phyloP scores from a whole-genome alignment of 352 stramenopile species.

The Pythium insidiosum region DNA sequence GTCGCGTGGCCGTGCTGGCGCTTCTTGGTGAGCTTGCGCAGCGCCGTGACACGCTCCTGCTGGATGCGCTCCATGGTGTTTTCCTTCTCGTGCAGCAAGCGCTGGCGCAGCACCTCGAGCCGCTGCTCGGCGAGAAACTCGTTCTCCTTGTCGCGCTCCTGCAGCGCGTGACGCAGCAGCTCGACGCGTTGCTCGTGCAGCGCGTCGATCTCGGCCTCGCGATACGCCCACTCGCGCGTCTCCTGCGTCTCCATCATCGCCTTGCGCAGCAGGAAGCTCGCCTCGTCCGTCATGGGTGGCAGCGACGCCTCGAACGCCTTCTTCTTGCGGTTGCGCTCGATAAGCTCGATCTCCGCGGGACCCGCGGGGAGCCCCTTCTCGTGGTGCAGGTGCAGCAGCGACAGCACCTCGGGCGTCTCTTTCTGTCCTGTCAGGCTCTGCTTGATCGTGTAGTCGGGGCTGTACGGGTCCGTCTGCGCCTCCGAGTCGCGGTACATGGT shows the following conservation, averaged over 20 bases:
- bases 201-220: slow-evolving; percentile 86
- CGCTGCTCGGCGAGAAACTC: slow-evolving; percentile 90
- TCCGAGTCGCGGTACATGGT: slow-evolving; percentile 91
- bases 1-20: slow-evolving; percentile 44
- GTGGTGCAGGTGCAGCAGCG: slow-evolving; percentile 64
- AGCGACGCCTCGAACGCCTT: slow-evolving; percentile 78
- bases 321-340: slow-evolving; percentile 87
- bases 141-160: slow-evolving; percentile 84
- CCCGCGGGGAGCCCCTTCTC: slow-evolving; percentile 71
- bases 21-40: slow-evolving; percentile 88
- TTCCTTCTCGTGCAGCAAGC: slow-evolving; percentile 70
- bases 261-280: slow-evolving; percentile 86
- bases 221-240: slow-evolving; percentile 79
- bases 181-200: slow-evolving; percentile 73
- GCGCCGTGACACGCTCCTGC: slow-evolving; percentile 77
- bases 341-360: slow-evolving; percentile 83
- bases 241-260: slow-evolving; percentile 91
- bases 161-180: slow-evolving; percentile 73
- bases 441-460: slow-evolving; percentile 85
- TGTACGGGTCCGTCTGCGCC: slow-evolving; percentile 91
- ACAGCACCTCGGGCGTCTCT: slow-evolving; percentile 74
- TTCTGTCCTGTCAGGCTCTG: slow-evolving; percentile 41
- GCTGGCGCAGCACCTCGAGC: slow-evolving; percentile 82
- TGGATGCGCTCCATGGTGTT: slow-evolving; percentile 72
- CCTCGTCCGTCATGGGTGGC: slow-evolving; percentile 93